phyloP scores from a whole-genome alignment of 176 grass and related monocot genomes.

The Triticum timopheevii region DNA sequence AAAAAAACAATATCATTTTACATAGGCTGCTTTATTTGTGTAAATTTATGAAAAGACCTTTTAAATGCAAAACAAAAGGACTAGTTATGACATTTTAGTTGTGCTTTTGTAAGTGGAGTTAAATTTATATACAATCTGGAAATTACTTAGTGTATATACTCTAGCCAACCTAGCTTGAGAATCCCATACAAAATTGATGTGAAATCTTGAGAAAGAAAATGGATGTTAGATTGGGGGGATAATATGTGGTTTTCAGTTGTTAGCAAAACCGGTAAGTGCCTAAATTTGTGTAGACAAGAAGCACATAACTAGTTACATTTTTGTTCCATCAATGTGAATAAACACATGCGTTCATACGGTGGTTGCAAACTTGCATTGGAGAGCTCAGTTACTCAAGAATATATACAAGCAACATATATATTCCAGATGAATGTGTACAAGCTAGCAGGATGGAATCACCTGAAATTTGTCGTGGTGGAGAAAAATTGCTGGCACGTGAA shows the following conservation, averaged over 20 bases:
- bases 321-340: not conserved
- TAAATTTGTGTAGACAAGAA: not conserved
- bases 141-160: not conserved
- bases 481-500: slow-evolving; percentile 71
- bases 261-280: not conserved
- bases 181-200: not conserved
- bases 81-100: not conserved
- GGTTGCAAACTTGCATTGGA: not conserved
- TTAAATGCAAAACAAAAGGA: not conserved
- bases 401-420: not conserved
- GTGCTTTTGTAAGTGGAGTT: not conserved
- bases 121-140: not conserved
- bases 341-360: not conserved
- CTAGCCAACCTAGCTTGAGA: not conserved
- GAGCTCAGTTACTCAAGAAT: not conserved
- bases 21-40: not conserved
- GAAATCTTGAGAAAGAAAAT: not conserved
- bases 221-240: not conserved
- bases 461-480: slow-evolving; percentile 78
- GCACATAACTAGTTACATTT: not conserved
- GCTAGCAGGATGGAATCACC: slow-evolving; percentile 47
- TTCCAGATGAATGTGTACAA: not conserved
- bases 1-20: not conserved
- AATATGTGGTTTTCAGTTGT: not conserved
- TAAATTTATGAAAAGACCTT: not conserved